Evolutionary conservation across 495 filamentous ascomycete genomes (phyloP).

Genomic region (Aspergillus hancockii): DNA sequence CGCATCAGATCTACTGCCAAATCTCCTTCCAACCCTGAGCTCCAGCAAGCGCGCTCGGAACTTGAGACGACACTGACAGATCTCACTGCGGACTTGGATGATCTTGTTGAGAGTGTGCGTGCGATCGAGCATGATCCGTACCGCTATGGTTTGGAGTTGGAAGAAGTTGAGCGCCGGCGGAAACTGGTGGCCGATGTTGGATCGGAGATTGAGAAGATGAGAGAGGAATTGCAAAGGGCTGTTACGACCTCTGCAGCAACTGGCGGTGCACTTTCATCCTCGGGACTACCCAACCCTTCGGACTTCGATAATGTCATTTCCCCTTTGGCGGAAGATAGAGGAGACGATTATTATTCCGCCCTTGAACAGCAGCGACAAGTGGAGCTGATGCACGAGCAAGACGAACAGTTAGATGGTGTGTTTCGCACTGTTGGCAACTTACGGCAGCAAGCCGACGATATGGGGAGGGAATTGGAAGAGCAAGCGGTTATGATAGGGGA

Average conservation of each 20-base stretch:
- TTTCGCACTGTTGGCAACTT: constrained; percentile 90
- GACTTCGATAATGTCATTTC: constrained; percentile 56
- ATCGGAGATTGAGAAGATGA: constrained; percentile 84
- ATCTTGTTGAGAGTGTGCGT: constrained; percentile 83
- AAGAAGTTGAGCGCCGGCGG: constrained; percentile 79
- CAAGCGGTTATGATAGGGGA: constrained; percentile 80
- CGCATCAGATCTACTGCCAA: constrained; percentile 87
- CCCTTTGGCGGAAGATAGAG: constrained; percentile 39
- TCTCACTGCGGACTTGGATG: constrained; percentile 81
- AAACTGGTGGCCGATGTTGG: constrained; percentile 88
- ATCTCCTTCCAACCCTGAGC: constrained; percentile 74
- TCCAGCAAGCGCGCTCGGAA: constrained; percentile 78
- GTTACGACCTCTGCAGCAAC: constrained; percentile 34
- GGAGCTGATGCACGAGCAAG: constrained; percentile 93
- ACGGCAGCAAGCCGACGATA: constrained; percentile 84
- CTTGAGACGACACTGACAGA: constrained; percentile 75
- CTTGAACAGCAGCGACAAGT: constrained; percentile 91
- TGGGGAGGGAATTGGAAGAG: constrained; percentile 94
- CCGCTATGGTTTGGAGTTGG: constrained; percentile 79
- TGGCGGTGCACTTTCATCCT: constrained; percentile 12
- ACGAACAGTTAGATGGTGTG: constrained; percentile 88
- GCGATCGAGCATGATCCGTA: constrained; percentile 89
- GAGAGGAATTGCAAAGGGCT: constrained; percentile 68
- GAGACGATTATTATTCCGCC: constrained; percentile 73
- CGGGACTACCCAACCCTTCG: constrained; percentile 67